A percentile compares a stretch with the other conserved stretches of the same genome.
These are phyloP conservation scores for Butyriboletus loyo DNA, from an alignment of 768 basidiomycete species.

Conservation along the genomic window DNA sequence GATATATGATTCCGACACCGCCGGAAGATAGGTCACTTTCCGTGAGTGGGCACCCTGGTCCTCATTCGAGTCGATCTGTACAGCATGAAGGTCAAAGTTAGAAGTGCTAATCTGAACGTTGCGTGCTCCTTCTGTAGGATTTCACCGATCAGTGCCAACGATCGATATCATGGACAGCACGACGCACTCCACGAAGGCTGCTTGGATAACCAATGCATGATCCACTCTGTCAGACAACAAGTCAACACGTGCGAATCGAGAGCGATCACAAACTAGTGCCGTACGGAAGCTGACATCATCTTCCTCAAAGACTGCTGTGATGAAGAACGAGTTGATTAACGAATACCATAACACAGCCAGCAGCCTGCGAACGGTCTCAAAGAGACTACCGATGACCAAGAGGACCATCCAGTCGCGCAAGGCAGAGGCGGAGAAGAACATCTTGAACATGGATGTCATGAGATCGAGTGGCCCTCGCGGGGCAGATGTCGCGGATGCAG, in stretches of 20 bases:
- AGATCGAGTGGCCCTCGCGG: conserved; percentile 22
- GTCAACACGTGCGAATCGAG: not conserved
- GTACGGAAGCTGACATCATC: conserved; percentile 55
- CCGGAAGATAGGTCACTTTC: conserved; percentile 35
- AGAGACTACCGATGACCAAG: conserved; percentile 54
- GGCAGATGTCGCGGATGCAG: conserved; percentile 6
- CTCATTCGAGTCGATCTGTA: conserved; percentile 20
- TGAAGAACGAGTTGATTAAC: conserved; percentile 51
- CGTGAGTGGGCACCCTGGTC: conserved; percentile 24
- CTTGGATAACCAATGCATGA: conserved; percentile 65
- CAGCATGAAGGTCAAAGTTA: conserved; percentile 31
- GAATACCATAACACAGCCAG: conserved; percentile 41
- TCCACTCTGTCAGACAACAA: conserved; percentile 50
- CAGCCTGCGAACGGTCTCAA: conserved; percentile 57
- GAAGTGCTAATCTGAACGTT: conserved; percentile 50
- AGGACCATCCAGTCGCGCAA: conserved; percentile 64
- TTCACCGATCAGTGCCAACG: not conserved
- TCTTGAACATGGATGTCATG: conserved; percentile 36
- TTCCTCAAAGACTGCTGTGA: conserved; percentile 61
- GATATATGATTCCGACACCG: conserved; percentile 31
- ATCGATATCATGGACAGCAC: not conserved
- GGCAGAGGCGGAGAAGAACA: conserved; percentile 53
- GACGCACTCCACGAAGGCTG: conserved; percentile 58
- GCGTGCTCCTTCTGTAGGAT: conserved; percentile 37
- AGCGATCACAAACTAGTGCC: conserved; percentile 16